Evolutionary conservation across 1,284 basidiomycete genomes (phyloP).

Genomic region (Pterula multifida): DNA sequence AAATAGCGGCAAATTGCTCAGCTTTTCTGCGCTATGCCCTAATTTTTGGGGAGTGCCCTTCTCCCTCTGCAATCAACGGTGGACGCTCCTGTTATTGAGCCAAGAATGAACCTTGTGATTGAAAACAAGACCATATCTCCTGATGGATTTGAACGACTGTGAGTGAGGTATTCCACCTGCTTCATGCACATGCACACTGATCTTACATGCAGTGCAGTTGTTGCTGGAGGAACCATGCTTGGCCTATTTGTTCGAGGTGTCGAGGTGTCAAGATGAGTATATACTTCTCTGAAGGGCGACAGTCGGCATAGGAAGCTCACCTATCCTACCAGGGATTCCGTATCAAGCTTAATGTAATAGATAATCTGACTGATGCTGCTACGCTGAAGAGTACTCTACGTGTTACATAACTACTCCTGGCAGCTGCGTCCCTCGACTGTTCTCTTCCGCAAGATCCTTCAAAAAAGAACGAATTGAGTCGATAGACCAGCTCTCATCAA

Average conservation of each 20-base stretch:
- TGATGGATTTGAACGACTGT: constrained; percentile 1
- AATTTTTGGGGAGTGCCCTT: no score
- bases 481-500: constrained; percentile 26
- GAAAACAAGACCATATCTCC: background rate
- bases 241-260: background rate
- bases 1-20: no score
- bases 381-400: constrained; percentile 23
- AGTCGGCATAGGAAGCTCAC: background rate
- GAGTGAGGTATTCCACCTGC: background rate
- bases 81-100: background rate
- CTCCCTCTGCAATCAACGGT: no score
- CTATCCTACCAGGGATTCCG: constrained; percentile 12
- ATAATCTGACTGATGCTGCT: constrained; percentile 19
- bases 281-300: background rate
- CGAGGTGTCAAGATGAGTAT: background rate
- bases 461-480: constrained; percentile 20
- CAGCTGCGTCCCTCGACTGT: no score
- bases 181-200: background rate
- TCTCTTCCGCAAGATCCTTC: constrained; percentile 22
- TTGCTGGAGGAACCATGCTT: background rate
- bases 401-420: no score
- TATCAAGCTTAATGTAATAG: constrained; percentile 22
- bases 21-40: no score
- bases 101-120: background rate
- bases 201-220: background rate